Evolutionary conservation across 1,139 yeast species (phyloP).

Genomic region (Geotrichum macrosporum): DNA sequence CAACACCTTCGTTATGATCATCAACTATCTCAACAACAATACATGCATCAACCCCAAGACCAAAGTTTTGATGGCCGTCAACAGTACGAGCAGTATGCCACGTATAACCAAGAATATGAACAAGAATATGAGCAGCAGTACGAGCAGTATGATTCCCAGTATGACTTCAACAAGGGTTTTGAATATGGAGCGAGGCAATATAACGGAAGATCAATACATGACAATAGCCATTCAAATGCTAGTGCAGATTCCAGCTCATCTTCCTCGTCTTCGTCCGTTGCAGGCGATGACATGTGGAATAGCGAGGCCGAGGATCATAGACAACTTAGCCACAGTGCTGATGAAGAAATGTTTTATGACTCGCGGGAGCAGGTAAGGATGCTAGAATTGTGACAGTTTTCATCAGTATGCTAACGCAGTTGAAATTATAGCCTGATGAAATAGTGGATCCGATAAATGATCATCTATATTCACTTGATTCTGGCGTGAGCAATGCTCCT

Average conservation of each 20-base stretch:
- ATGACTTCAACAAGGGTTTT: constrained; percentile 17
- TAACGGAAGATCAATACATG: constrained; percentile 9
- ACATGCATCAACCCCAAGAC: constrained; percentile 22
- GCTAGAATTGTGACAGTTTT: not conserved
- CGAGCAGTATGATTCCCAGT: constrained; percentile 20
- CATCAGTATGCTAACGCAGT: no score
- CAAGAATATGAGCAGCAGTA: constrained; percentile 23
- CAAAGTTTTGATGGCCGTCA: constrained; percentile 3
- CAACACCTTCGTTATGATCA: not conserved
- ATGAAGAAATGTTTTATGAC: constrained; percentile 20
- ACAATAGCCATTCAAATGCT: no score
- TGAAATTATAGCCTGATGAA: constrained; percentile 16
- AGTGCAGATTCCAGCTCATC: constrained; percentile 29
- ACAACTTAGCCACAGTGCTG: not conserved
- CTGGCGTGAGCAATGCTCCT: not conserved
- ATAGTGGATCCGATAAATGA: constrained; percentile 10
- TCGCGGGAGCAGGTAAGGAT: constrained; percentile 17
- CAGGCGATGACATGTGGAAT: constrained; percentile 31
- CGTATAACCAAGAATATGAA: constrained; percentile 20
- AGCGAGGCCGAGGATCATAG: constrained; percentile 25
- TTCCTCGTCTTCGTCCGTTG: constrained; percentile 28
- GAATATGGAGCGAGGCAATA: constrained; percentile 20
- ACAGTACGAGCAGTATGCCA: constrained; percentile 8
- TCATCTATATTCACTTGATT: constrained; percentile 10
- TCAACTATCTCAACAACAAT: constrained; percentile 2